phyloP scores from a whole-genome alignment of 2,329 filamentous ascomycete species.

The Chaetomium globosum region DNA sequence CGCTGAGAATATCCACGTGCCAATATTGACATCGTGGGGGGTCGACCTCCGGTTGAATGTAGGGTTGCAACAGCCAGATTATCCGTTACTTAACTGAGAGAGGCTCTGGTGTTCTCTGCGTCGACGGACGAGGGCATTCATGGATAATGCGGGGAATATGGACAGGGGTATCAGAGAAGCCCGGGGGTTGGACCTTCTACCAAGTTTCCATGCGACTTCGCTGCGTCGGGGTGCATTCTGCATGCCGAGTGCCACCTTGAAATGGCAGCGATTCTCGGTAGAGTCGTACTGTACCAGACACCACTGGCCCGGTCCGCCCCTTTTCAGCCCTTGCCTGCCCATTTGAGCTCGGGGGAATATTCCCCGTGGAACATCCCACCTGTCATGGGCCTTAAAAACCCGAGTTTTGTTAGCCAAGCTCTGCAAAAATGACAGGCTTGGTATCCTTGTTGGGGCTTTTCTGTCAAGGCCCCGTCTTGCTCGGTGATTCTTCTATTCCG shows the following conservation, averaged over 20 bases:
- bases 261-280: slow-evolving; percentile 14
- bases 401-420: slow-evolving; percentile 15
- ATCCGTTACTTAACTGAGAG: slow-evolving; percentile 8
- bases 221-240: slow-evolving; percentile 5
- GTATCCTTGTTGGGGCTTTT: background rate
- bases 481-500: background rate
- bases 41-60: slow-evolving; percentile 14
- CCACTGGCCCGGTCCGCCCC: slow-evolving; percentile 6
- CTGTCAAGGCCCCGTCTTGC: background rate
- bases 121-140: background rate
- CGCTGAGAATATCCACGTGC: background rate
- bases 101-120: slow-evolving; percentile 1
- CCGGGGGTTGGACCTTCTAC: slow-evolving; percentile 19
- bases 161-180: slow-evolving; percentile 9
- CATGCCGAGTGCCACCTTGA: slow-evolving; percentile 13
- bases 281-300: background rate
- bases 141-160: slow-evolving; percentile 14
- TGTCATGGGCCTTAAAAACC: background rate
- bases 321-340: slow-evolving; percentile 19
- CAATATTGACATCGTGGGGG: slow-evolving; percentile 2
- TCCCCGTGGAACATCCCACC: background rate
- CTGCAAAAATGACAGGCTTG: slow-evolving; percentile 9
- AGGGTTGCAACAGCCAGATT: slow-evolving; percentile 13
- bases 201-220: slow-evolving; percentile 20
- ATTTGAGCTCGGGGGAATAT: slow-evolving; percentile 16